Conservation (phyloP, 2,329 filamentous ascomycete genomes). For the Stemphylium vesicarium region DNA sequence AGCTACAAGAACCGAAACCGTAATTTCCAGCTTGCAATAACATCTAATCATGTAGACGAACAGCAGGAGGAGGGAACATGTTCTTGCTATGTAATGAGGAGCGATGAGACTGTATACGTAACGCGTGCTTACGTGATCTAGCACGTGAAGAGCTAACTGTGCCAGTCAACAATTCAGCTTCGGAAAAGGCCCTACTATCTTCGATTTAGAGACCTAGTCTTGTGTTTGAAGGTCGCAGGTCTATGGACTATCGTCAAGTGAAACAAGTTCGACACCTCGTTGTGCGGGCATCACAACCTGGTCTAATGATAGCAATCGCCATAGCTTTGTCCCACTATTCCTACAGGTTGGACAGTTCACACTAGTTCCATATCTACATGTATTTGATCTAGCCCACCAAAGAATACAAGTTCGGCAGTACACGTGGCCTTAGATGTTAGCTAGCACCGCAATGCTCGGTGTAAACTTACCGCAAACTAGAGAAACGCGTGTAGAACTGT, state of each 20-base stretch:
- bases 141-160: no score
- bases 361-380: not conserved
- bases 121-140: no score
- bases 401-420: slow-evolving; percentile 1
- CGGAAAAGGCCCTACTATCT: no score
- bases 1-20: no score
- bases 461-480: slow-evolving; percentile 7
- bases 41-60: no score
- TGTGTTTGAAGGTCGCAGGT: no score
- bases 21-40: no score
- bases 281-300: not conserved
- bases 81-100: no score
- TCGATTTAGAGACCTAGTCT: no score
- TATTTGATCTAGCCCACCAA: not conserved
- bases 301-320: not conserved
- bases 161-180: no score
- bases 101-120: no score
- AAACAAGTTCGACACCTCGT: slow-evolving; percentile 1
- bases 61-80: no score
- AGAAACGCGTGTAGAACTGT: not conserved
- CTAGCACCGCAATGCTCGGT: not conserved
- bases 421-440: slow-evolving; percentile 6
- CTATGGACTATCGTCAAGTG: not conserved
- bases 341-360: slow-evolving; percentile 3
- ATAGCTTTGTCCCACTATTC: not conserved